These are phyloP conservation scores for Wickerhamiella infanticola DNA, from an alignment of 1,139 yeast species.

Conservation along the genomic window DNA sequence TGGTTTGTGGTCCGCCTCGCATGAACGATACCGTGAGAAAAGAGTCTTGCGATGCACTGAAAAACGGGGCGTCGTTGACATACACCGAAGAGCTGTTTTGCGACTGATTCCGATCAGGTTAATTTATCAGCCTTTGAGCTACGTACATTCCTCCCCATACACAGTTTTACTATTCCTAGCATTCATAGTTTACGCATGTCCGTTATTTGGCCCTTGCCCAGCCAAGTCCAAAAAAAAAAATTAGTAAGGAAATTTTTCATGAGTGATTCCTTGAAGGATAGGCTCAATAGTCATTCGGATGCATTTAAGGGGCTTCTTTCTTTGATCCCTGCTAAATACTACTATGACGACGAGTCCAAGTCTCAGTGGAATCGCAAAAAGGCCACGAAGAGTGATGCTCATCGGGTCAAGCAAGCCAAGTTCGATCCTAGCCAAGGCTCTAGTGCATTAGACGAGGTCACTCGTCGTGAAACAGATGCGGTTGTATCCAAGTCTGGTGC, in stretches of 20 bases:
- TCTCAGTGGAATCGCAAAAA: conserved; percentile 84
- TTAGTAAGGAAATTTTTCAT: conserved; percentile 6
- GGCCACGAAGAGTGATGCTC: conserved; percentile 39
- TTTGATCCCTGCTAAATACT: conserved; percentile 83
- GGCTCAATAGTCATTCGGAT: conserved; percentile 66
- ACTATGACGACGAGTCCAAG: conserved; percentile 60
- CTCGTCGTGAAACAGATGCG: conserved; percentile 34
- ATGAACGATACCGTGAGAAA: background rate
- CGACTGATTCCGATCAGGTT: too few species aligned
- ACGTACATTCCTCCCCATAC: too few species aligned
- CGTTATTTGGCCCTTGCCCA: background rate
- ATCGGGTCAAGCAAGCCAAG: conserved; percentile 49
- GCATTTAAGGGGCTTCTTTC: conserved; percentile 86
- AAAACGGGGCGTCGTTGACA: background rate
- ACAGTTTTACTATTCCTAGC: background rate
- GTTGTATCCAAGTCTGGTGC: conserved; percentile 24
- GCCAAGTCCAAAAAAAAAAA: conserved; percentile 1
- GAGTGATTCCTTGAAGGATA: conserved; percentile 36
- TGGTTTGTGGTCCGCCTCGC: background rate
- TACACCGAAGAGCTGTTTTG: background rate
- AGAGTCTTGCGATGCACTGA: background rate
- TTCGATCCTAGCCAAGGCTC: conserved; percentile 54
- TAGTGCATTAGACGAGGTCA: conserved; percentile 48
- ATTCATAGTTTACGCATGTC: background rate
- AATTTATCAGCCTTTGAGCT: too few species aligned